A percentile compares a stretch with the other conserved stretches of the same genome.
phyloP scores from a whole-genome alignment of 306 rosid species.

The Vigna unguiculata region DNA sequence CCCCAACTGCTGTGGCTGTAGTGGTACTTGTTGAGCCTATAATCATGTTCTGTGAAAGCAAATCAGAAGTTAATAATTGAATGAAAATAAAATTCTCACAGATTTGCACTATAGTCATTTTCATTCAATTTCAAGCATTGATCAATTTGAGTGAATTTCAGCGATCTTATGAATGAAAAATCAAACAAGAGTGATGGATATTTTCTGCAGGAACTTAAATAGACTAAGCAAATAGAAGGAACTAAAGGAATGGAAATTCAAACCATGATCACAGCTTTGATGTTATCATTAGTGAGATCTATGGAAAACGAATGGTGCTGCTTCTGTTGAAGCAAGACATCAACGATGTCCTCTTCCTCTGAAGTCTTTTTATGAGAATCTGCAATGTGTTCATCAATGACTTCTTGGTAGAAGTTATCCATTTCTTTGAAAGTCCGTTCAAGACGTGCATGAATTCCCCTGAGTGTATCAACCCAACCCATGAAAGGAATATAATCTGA shows the following conservation, averaged over 20 bases:
- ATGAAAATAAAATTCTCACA: too few relatives aligned
- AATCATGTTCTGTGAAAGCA: conserved; percentile 19
- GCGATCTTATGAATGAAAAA: too few relatives aligned
- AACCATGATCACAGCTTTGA: conserved; percentile 24
- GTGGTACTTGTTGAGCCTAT: conserved; percentile 34
- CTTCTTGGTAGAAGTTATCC: conserved; percentile 26
- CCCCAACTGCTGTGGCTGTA: conserved; percentile 15
- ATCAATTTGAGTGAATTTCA: too few relatives aligned
- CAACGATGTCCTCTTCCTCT: conserved; percentile 13
- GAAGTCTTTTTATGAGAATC: not conserved
- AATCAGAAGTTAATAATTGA: too few relatives aligned
- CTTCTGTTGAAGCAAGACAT: conserved; percentile 34
- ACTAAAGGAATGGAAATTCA: not conserved
- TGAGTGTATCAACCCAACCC: conserved; percentile 24
- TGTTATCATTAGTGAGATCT: conserved; percentile 16
- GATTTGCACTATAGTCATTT: too few relatives aligned
- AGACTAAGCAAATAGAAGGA: too few relatives aligned
- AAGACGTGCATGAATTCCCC: conserved; percentile 28
- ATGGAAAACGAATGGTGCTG: not conserved
- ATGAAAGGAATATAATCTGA: too few relatives aligned
- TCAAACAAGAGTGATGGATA: too few relatives aligned
- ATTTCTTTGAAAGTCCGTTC: conserved; percentile 23
- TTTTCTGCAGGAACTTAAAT: too few relatives aligned
- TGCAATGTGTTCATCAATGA: conserved; percentile 31
- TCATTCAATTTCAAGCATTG: too few relatives aligned